Percentiles rank a stretch among this genome's conserved stretches.
Evolutionary conservation across 2,329 filamentous ascomycete species (phyloP).

Genomic region (Aspergillus spinulosporus): DNA sequence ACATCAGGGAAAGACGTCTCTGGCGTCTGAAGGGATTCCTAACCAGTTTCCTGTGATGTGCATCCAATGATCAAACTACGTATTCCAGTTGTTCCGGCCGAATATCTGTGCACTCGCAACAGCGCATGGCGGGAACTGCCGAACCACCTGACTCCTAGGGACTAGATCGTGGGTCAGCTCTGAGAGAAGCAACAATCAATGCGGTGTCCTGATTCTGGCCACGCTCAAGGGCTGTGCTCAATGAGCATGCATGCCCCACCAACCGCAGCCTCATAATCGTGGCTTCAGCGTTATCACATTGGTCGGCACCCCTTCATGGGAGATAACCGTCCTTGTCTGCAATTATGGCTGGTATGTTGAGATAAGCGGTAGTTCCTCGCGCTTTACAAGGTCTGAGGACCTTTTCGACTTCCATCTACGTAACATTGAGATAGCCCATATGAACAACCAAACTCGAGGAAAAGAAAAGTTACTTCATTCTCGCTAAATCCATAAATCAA

Average conservation of each 20-base stretch:
- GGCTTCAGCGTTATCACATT: no score
- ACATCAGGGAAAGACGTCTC: not conserved
- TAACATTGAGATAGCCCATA: no score
- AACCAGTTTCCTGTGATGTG: no score
- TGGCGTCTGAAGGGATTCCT: not conserved
- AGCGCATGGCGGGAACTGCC: not conserved
- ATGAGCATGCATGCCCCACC: no score
- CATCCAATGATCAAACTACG: not conserved
- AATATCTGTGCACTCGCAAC: not conserved
- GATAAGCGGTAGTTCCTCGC: no score
- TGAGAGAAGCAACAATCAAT: not conserved
- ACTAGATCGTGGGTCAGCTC: not conserved
- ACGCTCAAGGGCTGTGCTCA: no score
- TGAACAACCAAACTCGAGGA: not conserved
- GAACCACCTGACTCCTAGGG: not conserved
- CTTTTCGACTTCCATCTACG: no score
- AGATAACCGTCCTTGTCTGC: no score
- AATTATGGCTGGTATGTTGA: no score
- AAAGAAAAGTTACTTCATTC: not conserved
- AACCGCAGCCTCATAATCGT: no score
- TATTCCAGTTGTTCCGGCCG: not conserved
- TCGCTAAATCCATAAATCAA: not conserved
- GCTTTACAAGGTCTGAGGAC: no score
- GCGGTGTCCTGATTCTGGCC: not conserved
- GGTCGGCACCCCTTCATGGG: no score